These are phyloP conservation scores for Chlorencoelia australis DNA, from an alignment of 2,329 filamentous ascomycete genomes.

Conservation along the genomic window DNA sequence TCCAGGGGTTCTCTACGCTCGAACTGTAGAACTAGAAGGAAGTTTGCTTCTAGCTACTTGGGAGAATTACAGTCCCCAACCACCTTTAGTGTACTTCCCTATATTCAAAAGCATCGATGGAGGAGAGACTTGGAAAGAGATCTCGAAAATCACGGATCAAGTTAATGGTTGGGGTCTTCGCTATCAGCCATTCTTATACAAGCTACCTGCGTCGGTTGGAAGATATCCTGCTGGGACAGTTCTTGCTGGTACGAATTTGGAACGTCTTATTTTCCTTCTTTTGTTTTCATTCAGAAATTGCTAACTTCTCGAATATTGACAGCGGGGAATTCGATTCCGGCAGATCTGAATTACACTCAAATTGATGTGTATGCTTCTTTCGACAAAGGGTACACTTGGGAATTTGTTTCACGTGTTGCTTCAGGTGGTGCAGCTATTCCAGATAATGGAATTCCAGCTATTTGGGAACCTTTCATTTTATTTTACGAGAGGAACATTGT, in stretches of 20 bases:
- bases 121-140: constrained; percentile 51
- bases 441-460: constrained; percentile 52
- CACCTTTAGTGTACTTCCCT: constrained; percentile 40
- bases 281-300: no score
- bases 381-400: constrained; percentile 52
- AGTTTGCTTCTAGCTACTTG: constrained; percentile 42
- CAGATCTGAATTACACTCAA: constrained; percentile 50
- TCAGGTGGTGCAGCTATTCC: constrained; percentile 47
- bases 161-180: constrained; percentile 55
- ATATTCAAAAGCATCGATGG: constrained; percentile 43
- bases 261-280: no score
- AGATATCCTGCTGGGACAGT: constrained; percentile 52
- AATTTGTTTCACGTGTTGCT: constrained; percentile 57
- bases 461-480: constrained; percentile 64
- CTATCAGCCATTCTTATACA: constrained; percentile 61
- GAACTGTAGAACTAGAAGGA: constrained; percentile 26
- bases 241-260: no score
- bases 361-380: constrained; percentile 60
- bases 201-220: constrained; percentile 47
- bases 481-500: constrained; percentile 49
- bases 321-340: constrained; percentile 34
- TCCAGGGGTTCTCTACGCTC: constrained; percentile 26
- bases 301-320: no score
- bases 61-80: constrained; percentile 48
- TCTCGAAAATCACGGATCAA: constrained; percentile 52